Percentiles rank a stretch among this genome's conserved stretches.
phyloP scores from a whole-genome alignment of 208 protist genomes.

The Phytomonas francai region DNA sequence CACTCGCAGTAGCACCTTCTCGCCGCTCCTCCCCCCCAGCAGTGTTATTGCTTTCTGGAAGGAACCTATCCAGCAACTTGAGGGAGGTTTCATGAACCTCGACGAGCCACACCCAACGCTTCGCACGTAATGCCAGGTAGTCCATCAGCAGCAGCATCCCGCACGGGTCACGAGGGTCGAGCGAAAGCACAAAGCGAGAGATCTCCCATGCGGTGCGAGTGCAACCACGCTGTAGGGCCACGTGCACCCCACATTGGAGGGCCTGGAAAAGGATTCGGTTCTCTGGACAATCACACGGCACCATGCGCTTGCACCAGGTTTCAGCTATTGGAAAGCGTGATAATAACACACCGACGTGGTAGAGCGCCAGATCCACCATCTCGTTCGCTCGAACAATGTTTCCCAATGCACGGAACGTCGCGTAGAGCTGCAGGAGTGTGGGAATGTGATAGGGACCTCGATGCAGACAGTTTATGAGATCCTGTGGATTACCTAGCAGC shows the following conservation, averaged over 20 bases:
- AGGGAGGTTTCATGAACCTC: constrained; percentile 22
- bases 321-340: constrained; percentile 41
- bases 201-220: constrained; percentile 65
- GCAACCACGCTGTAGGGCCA: constrained; percentile 63
- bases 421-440: constrained; percentile 52
- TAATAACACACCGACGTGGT: constrained; percentile 64
- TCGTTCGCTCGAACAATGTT: constrained; percentile 38
- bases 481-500: constrained; percentile 24
- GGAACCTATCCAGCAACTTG: not conserved
- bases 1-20: not conserved
- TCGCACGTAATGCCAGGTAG: constrained; percentile 68
- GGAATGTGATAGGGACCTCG: constrained; percentile 70
- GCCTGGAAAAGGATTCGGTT: constrained; percentile 52
- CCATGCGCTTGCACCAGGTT: constrained; percentile 41
- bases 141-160: constrained; percentile 61
- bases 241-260: constrained; percentile 52
- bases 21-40: not conserved
- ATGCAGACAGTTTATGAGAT: constrained; percentile 47
- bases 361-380: constrained; percentile 71
- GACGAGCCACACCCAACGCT: constrained; percentile 80
- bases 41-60: not conserved
- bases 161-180: constrained; percentile 57
- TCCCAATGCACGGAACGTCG: constrained; percentile 58
- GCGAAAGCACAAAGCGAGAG: constrained; percentile 58
- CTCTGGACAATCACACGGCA: constrained; percentile 22